A percentile compares a stretch with the other conserved stretches of the same genome.
Conservation (phyloP, 805 yeast genomes). For the Ogataea zsoltii region DNA sequence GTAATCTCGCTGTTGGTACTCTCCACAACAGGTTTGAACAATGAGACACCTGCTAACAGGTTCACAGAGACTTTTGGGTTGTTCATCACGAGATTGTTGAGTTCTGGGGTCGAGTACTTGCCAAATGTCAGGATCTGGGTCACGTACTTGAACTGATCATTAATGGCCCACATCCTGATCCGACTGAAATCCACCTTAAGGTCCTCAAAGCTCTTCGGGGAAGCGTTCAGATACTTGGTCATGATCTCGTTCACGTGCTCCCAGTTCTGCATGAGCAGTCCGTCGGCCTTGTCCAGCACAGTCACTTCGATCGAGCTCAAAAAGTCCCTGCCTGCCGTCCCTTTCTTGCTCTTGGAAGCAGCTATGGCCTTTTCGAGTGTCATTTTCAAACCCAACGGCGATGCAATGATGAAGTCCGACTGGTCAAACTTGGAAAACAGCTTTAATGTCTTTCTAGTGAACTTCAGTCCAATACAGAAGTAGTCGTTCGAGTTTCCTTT, state of each 20-base stretch:
- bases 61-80: constrained; percentile 46
- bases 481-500: constrained; percentile 90
- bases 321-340: constrained; percentile 67
- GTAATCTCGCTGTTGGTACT: constrained; percentile 57
- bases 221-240: constrained; percentile 67
- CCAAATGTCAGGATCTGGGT: constrained; percentile 79
- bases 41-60: constrained; percentile 55
- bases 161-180: constrained; percentile 88
- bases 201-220: constrained; percentile 68
- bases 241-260: constrained; percentile 69
- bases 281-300: constrained; percentile 80
- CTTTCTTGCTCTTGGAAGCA: constrained; percentile 35
- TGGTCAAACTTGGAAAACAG: constrained; percentile 80
- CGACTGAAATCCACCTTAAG: constrained; percentile 84
- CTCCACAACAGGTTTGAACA: constrained; percentile 49
- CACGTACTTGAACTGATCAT: constrained; percentile 70
- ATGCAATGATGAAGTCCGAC: constrained; percentile 84
- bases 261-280: constrained; percentile 91
- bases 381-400: constrained; percentile 86
- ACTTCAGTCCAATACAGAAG: constrained; percentile 87
- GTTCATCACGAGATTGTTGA: constrained; percentile 59
- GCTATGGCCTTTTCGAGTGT: constrained; percentile 58
- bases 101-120: constrained; percentile 78
- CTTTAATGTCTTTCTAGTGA: constrained; percentile 84
- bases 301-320: constrained; percentile 84